Evolutionary conservation across 2,329 filamentous ascomycete species (phyloP), one percentile per base, ranked within the genome.

Genomic region (Daldinia sp.): DNA sequence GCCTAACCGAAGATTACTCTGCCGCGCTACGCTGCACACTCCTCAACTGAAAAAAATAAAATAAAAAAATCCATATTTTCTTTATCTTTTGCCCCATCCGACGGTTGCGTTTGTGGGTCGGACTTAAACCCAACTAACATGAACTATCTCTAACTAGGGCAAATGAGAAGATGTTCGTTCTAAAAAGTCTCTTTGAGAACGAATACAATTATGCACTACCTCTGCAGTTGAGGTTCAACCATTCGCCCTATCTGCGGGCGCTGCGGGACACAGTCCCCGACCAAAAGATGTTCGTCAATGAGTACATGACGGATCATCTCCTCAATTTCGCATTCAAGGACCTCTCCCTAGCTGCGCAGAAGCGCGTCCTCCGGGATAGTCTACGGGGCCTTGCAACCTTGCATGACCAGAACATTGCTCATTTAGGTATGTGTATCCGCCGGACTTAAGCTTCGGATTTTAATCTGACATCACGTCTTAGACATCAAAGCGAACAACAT

Each of bases 401-500:
- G 55, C 77, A 79, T 59, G 68, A 74, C 25, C 73, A 74, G 54
- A 74, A 77, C 66, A 77, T 79, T 53, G 72, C 79, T 30, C 75
- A 77, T 69, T 70, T 74, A 27, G 75, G 74, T 75, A 67, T 52
- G 68, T 23, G n/a, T 35, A 35, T 21, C 29, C 32, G 32, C 43
- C 45, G 49, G 47, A 57, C 27, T 59, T 60, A 65, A 43, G 23
- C 64, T 34, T 39, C 17, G 45, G 32, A 56, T 65, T 55, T 61
- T 27, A 6, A 41, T 55, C 59, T 68, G 32, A 68, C 56, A 23
- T 55, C n/a, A 23, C 30, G 6, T 48, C 6, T 55, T 68, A 76
- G 78, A 81, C 66, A 77, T 80, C 62, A 81, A 81, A 68, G 71
- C 78, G 41, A 76, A 81, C 65, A 81, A 81, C 52, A 78, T 81